Evolutionary conservation across 106 monocot genomes (phyloP), one percentile per base, ranked within the genome.

Genomic region (Vanilla planifolia): DNA sequence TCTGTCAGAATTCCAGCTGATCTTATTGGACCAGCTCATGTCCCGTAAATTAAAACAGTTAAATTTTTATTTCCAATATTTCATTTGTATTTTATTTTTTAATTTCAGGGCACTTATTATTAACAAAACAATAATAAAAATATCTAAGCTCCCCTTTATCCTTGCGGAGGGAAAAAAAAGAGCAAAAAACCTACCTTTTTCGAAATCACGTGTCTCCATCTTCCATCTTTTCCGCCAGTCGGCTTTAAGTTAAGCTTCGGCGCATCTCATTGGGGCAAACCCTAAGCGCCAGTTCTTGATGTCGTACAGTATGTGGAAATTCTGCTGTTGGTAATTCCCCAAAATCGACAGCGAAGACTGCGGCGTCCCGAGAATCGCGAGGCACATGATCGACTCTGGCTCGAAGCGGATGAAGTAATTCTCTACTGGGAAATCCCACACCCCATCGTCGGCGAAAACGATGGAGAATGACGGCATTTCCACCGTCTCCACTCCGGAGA

Each of bases 311-410:
- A 93, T 59, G 41, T 89, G 85, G 51, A 93, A 89, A 43, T 93
- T 89, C 74, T 93, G 93, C 82, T 93, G 93, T 77, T 79, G 88
- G 52, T 79, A 89, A 64, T 93, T 93, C 3, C 93, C 93, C 2
- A 93, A 21, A 21, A 93, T 93, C n/a, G 81, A 79, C 43, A 82
- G 29, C 15, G 78, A 69, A 2, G 78, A 62, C 33, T 41, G 44
- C 8, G 81, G 84, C 13, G 82, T 77, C 13, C 69, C 79, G 34
- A 85, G 66, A 5, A 93, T 77, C 15, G 93, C 85, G 27, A 89
- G 70, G 61, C 93, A 93, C 61, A 73, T 61, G 22, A 93, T 58
- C 60, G 48, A 75, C 32, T 75, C 80, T 32, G 70, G 71, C 22
- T 79, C 79, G 1, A 85, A 48, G 59, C 67, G 34, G 62, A 93